These are phyloP conservation scores for Cicer chorassanicum DNA, from an alignment of 306 rosid genomes.

Conservation along the genomic window DNA sequence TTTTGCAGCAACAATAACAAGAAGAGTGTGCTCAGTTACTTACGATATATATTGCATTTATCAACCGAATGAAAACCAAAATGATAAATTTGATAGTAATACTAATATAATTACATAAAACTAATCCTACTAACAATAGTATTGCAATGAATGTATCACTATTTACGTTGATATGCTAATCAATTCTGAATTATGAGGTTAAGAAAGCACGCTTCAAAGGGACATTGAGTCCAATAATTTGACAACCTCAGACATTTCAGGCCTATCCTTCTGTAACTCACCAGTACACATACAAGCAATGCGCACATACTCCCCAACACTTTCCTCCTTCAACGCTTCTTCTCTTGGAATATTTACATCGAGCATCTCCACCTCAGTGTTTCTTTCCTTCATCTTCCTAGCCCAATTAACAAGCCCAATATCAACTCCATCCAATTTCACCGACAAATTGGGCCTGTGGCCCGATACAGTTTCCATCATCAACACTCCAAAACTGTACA, in stretches of 20 bases:
- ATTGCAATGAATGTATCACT: background rate
- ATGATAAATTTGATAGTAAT: slow-evolving; percentile 3
- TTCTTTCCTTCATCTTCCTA: slow-evolving; percentile 55
- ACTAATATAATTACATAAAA: background rate
- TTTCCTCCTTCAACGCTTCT: slow-evolving; percentile 53
- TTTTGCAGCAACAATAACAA: background rate
- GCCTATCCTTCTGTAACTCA: slow-evolving; percentile 62
- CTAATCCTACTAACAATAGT: background rate
- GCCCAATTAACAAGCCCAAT: slow-evolving; percentile 80
- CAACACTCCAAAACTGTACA: slow-evolving; percentile 82
- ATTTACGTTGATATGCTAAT: slow-evolving; percentile 19
- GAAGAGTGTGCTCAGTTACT: background rate
- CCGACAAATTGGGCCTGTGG: slow-evolving; percentile 65
- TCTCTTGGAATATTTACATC: slow-evolving; percentile 61
- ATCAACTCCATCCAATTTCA: slow-evolving; percentile 37
- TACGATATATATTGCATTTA: background rate
- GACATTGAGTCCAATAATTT: slow-evolving; percentile 47
- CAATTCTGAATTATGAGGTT: background rate
- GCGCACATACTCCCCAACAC: slow-evolving; percentile 64
- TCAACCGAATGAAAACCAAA: background rate
- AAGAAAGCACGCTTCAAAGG: background rate
- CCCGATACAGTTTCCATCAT: slow-evolving; percentile 76
- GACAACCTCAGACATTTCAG: slow-evolving; percentile 58
- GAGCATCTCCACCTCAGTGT: slow-evolving; percentile 61
- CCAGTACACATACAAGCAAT: slow-evolving; percentile 66